These are phyloP conservation scores for Amoebophrya sp. DNA, from an alignment of 169 alveolate species.

Conservation along the genomic window DNA sequence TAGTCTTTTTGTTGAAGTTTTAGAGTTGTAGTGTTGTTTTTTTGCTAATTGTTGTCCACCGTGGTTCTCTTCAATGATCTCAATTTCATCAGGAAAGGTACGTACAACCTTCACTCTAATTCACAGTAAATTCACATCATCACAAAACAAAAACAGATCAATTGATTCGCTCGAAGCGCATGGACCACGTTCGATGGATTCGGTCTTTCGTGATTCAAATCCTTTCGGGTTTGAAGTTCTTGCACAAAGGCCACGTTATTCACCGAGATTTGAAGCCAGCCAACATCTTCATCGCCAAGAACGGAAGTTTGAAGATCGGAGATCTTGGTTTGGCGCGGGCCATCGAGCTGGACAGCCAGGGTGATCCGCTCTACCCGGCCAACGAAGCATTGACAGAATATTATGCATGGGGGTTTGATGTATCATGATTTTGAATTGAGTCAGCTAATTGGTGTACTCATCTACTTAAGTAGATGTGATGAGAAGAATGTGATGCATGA, in stretches of 20 bases:
- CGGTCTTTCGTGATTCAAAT: constrained; percentile 59
- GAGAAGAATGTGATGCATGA: too few relatives aligned
- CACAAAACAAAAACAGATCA: not conserved
- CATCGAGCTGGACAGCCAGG: constrained; percentile 30
- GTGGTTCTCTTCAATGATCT: too few relatives aligned
- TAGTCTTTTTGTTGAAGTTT: too few relatives aligned
- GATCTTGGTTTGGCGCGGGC: constrained; percentile 60
- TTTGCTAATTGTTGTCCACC: not conserved
- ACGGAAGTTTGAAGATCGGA: constrained; percentile 58
- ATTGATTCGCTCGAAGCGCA: not conserved
- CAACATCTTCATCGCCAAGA: constrained; percentile 54
- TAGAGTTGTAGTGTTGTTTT: not conserved
- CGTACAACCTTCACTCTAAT: too few relatives aligned
- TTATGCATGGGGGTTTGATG: too few relatives aligned
- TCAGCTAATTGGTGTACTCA: too few relatives aligned
- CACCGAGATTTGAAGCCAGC: constrained; percentile 65
- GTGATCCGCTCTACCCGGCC: constrained; percentile 35
- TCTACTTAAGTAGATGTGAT: too few relatives aligned
- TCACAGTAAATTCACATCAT: not conserved
- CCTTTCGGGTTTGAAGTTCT: constrained; percentile 49
- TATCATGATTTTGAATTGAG: too few relatives aligned
- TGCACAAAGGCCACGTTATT: constrained; percentile 55
- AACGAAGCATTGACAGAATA: constrained; percentile 54
- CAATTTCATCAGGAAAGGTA: too few relatives aligned
- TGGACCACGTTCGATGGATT: constrained; percentile 16